Percentiles rank a stretch among this genome's conserved stretches.
Conservation (phyloP, 2,329 filamentous ascomycete genomes). For the Cladosporium sp. region DNA sequence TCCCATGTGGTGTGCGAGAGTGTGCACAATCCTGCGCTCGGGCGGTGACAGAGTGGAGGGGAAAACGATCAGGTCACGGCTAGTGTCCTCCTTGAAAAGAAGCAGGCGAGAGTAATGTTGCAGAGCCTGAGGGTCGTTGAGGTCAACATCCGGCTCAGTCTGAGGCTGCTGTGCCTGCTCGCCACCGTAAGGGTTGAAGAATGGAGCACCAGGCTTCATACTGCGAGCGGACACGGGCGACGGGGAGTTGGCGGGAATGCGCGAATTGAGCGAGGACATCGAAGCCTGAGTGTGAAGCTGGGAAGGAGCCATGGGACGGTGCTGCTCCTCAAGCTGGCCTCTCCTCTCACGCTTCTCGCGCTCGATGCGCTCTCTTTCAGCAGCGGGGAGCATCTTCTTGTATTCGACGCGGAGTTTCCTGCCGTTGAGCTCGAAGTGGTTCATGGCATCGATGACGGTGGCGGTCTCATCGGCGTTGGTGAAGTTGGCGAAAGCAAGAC, state of each 20-base stretch:
- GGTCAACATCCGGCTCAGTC: conserved; percentile 61
- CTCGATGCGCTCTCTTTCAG: conserved; percentile 92
- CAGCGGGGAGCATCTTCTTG: conserved; percentile 97
- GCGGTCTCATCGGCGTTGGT: conserved; percentile 92
- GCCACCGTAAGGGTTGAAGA: conserved; percentile 32
- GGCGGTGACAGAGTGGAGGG: conserved; percentile 72
- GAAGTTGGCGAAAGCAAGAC: conserved; percentile 96
- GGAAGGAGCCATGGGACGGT: conserved; percentile 62
- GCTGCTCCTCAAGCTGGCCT: conserved; percentile 94
- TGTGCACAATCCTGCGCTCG: conserved; percentile 86
- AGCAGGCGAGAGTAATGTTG: conserved; percentile 86
- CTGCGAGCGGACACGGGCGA: conserved; percentile 60
- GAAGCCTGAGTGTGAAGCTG: conserved; percentile 81
- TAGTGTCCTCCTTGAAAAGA: conserved; percentile 76
- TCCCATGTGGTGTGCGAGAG: conserved; percentile 90
- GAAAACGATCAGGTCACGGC: conserved; percentile 78
- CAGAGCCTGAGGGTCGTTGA: conserved; percentile 85
- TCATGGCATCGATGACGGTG: conserved; percentile 86
- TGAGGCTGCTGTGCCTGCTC: conserved; percentile 14
- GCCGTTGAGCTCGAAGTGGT: conserved; percentile 91
- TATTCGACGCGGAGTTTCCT: conserved; percentile 95
- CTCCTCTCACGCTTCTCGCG: conserved; percentile 93
- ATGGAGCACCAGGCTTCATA: conserved; percentile 34
- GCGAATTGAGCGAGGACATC: conserved; percentile 69
- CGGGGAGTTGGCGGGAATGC: conserved; percentile 58